Evolutionary conservation across 495 filamentous ascomycete species (phyloP).

Genomic region (Platismatia glauca): DNA sequence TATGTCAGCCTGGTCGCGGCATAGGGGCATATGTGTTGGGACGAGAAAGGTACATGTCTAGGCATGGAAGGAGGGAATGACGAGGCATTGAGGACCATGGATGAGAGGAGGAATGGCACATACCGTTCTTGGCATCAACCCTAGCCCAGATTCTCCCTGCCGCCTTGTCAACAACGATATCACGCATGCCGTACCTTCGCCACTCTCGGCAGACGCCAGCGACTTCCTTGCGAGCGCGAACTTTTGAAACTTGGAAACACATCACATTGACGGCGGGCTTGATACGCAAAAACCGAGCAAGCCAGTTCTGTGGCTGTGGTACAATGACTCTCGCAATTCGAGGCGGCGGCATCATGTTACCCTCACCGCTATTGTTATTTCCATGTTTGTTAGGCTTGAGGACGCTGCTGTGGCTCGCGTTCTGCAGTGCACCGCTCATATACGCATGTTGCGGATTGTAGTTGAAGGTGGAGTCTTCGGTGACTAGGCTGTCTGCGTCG

Average conservation of each 20-base stretch:
- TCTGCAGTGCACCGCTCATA: constrained; percentile 19
- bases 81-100: constrained; percentile 8
- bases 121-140: constrained; percentile 69
- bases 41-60: not conserved
- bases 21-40: not conserved
- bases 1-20: not conserved
- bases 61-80: not conserved
- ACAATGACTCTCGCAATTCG: constrained; percentile 25
- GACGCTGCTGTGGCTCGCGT: constrained; percentile 10
- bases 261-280: constrained; percentile 68
- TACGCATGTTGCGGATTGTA: constrained; percentile 17
- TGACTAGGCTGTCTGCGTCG: constrained; percentile 20
- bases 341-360: constrained; percentile 4
- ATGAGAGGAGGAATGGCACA: constrained; percentile 31
- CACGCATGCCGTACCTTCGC: constrained; percentile 67
- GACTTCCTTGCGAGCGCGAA: constrained; percentile 65
- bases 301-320: constrained; percentile 64
- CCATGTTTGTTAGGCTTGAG: constrained; percentile 13
- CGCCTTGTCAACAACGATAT: constrained; percentile 64
- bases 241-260: constrained; percentile 60
- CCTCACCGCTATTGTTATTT: constrained; percentile 10
- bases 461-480: constrained; percentile 12
- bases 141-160: constrained; percentile 65
- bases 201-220: constrained; percentile 65
- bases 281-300: constrained; percentile 78